phyloP scores from a whole-genome alignment of 257 asterid species.

The Penstemon newberryi region DNA sequence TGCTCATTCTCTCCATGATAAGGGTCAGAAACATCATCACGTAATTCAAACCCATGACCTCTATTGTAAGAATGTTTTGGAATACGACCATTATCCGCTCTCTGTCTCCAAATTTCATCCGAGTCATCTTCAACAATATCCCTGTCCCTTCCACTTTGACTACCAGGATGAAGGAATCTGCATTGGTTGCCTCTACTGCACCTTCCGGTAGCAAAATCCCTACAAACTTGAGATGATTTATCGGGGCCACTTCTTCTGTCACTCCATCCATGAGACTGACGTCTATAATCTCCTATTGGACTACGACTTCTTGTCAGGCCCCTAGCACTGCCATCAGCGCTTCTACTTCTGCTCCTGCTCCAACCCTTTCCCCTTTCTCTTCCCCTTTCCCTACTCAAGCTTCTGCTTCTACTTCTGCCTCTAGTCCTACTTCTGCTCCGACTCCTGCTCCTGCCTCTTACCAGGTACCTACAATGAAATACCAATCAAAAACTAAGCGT shows the following conservation, averaged over 20 bases:
- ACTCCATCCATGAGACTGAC: conserved; percentile 55
- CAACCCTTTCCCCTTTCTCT: conserved; percentile 39
- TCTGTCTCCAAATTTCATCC: conserved; percentile 48
- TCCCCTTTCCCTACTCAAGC: conserved; percentile 41
- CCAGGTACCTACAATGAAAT: conserved; percentile 44
- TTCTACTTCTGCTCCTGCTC: conserved; percentile 47
- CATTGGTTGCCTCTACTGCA: conserved; percentile 84
- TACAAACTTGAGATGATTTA: conserved; percentile 60
- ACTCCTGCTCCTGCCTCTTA: conserved; percentile 63
- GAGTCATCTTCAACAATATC: conserved; percentile 40
- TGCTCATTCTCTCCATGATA: conserved; percentile 51
- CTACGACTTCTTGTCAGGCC: conserved; percentile 58
- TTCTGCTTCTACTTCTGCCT: conserved; percentile 51
- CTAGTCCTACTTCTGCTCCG: conserved; percentile 58
- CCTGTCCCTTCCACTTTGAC: conserved; percentile 34
- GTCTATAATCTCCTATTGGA: conserved; percentile 50
- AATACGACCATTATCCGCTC: conserved; percentile 42
- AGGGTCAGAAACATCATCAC: conserved; percentile 43
- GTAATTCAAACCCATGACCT: conserved; percentile 44
- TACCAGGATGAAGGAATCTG: conserved; percentile 62
- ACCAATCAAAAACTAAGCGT: conserved; percentile 9
- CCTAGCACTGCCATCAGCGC: conserved; percentile 42
- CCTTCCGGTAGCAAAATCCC: conserved; percentile 58
- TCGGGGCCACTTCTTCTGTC: conserved; percentile 56
- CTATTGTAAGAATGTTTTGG: conserved; percentile 43